Base-by-base conservation (phyloP, 2,329 filamentous ascomycete species). In the Aureobasidium sp. region DNA sequence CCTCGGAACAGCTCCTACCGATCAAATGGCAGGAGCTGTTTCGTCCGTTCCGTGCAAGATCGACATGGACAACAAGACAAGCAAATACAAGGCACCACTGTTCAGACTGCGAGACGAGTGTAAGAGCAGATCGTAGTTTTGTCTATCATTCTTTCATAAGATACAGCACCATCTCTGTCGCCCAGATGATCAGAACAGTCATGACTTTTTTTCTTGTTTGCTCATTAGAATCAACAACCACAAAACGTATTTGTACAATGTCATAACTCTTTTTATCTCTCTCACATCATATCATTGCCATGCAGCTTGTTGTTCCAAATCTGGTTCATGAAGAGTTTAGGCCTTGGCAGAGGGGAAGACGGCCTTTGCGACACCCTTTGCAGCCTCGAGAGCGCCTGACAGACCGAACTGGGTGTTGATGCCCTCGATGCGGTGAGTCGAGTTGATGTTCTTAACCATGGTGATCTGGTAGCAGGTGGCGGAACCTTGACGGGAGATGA, bases 381-480 rank as follows among this genome's bases (percentile, higher is more conserved):
- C 78, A 27, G 80, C 76, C 61, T 77, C 77, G 45, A 89, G 79
- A 64, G 90, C 88, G 61, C 84, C 89, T 45, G 77, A 75, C 47
- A 96, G 82, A 52, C 82, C 86, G 70, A 82, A 89, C 72, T 93
- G 89, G 29, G 81, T 83, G 20, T 77, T 70, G 66, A 93, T 81
- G 48, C 90, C 90, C 68, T 93, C 85, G 66, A 93, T 79, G 68
- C 91, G 87, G 79, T 95, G 90, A 36, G 85, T 90, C 39, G 87
- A 86, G 80, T 95, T 95, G 76, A 95, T 82, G 79, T 95, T 95
- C 85, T 95, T 95, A 75, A 93, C 88, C 64, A 91, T 79, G 20
- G 87, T 87, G 70, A 96, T 89, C 79, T 95, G 91, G 81, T 86
- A 95, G 82, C 90, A 94, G 36, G 89, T 91, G 62, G 90, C 91